Evolutionary conservation across 1,139 yeast genomes (phyloP), one percentile per base, ranked within the genome.

Genomic region (Candida frijolesensis): DNA sequence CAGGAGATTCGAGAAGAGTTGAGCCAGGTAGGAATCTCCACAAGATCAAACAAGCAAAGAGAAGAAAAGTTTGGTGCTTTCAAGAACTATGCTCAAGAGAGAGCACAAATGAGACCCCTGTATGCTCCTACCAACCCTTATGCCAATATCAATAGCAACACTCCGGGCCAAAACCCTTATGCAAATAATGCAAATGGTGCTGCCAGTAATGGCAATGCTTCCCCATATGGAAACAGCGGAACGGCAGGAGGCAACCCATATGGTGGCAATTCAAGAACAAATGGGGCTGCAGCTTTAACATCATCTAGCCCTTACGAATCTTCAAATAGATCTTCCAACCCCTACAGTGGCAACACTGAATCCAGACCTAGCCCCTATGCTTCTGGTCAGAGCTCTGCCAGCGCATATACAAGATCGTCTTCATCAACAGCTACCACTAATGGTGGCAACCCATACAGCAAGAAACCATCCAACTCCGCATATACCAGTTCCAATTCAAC

Each of bases 21-120:
- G 62, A 72, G 74, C 56, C 73, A 72, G 35, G 66, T 78, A 32
- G 90, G 90, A 4, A 75, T 85, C 41, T 60, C 80, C 11, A 79
- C 83, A 45, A 83, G 70, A 60, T 61, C 67, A 7, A 50, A 52
- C 19, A 60, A 58, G 25, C 59, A 57, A 7, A 74, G 79, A 57
- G 76, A 73, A 56, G 82, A 77, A 58, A 82, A 83, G 59, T 87
- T 87, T 64, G 82, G 85, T 9, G 91, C 90, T 2, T 87, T 85
- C 62, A 77, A 77, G 42, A 74, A 75, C 51, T 84, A 79, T 66
- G 87, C 89, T 12, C 79, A 77, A 55, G 83, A 82, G 45, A 60
- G 74, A 45, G 69, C 72, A 60, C 52, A 61, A 51, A 56, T 65
- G 56, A 62, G 74, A 63, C 69, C 80, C 54, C 82, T 72, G 60